These are phyloP conservation scores for Cucurbita pepo DNA, from an alignment of 306 rosid genomes.

Conservation along the genomic window DNA sequence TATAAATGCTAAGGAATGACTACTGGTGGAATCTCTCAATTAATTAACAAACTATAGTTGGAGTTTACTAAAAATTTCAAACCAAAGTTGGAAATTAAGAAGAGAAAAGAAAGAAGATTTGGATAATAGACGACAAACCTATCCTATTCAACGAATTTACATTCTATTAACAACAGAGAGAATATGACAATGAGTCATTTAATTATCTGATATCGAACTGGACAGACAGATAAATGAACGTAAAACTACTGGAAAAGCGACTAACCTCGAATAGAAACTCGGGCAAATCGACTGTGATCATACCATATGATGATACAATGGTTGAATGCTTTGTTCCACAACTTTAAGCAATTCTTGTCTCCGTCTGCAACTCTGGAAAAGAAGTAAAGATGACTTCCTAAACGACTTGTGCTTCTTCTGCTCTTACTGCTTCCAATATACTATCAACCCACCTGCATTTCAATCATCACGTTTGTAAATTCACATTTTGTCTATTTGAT, in stretches of 20 bases:
- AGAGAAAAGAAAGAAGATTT: background rate
- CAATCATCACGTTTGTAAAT: background rate
- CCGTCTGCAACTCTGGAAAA: background rate
- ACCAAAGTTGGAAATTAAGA: background rate
- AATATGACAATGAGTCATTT: background rate
- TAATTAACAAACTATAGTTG: no score
- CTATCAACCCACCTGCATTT: conserved; percentile 70
- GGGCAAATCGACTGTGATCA: background rate
- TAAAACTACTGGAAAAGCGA: background rate
- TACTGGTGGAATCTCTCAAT: background rate
- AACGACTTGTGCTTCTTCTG: conserved; percentile 16
- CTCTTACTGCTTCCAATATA: conserved; percentile 61
- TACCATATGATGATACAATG: background rate
- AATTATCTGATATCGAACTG: background rate
- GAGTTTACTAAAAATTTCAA: background rate
- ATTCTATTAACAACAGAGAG: background rate
- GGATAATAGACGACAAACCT: background rate
- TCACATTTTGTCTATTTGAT: background rate
- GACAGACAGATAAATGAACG: background rate
- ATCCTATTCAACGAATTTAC: background rate
- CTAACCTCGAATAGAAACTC: background rate
- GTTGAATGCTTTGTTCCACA: background rate
- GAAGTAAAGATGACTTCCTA: background rate
- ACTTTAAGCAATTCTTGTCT: background rate
- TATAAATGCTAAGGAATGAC: background rate